Evolutionary conservation across 495 filamentous ascomycete genomes (phyloP).

Genomic region (Aspergillus campestris): DNA sequence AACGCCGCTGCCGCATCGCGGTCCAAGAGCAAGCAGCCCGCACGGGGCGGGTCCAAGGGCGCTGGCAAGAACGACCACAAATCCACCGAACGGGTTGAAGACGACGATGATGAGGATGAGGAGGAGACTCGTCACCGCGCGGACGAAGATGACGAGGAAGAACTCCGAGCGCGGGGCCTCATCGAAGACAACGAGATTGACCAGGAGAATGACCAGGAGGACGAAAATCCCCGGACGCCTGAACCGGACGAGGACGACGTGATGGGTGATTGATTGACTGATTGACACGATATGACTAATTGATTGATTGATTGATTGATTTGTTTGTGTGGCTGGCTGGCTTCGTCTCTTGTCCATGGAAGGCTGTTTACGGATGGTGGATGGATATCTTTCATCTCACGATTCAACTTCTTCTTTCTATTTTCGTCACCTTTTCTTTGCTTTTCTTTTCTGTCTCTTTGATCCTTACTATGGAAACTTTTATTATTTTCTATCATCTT

Average conservation of each 20-base stretch:
- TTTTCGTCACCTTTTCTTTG: not conserved
- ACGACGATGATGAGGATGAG: constrained; percentile 30
- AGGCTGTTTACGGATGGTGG: not conserved
- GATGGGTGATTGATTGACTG: constrained; percentile 51
- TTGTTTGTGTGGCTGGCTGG: not conserved
- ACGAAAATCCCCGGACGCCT: constrained; percentile 25
- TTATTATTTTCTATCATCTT: constrained; percentile 1
- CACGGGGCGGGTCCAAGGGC: constrained; percentile 12
- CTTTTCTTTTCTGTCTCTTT: not conserved
- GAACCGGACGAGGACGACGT: constrained; percentile 59
- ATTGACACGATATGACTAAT: not conserved
- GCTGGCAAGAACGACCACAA: constrained; percentile 29
- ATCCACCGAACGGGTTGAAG: constrained; percentile 35
- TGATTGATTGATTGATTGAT: constrained; percentile 1
- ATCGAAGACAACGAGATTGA: constrained; percentile 49
- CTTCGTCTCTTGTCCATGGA: no score
- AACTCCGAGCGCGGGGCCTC: constrained; percentile 49
- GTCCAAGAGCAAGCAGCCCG: constrained; percentile 43
- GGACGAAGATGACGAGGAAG: constrained; percentile 44
- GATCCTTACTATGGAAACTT: not conserved
- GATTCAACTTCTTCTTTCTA: not conserved
- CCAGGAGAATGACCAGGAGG: constrained; percentile 42
- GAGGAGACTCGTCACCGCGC: constrained; percentile 38
- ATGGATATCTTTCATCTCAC: no score
- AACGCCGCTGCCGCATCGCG: constrained; percentile 19